Base-by-base conservation (phyloP, 179 eudicot species). In the Carnegiea gigantea region DNA sequence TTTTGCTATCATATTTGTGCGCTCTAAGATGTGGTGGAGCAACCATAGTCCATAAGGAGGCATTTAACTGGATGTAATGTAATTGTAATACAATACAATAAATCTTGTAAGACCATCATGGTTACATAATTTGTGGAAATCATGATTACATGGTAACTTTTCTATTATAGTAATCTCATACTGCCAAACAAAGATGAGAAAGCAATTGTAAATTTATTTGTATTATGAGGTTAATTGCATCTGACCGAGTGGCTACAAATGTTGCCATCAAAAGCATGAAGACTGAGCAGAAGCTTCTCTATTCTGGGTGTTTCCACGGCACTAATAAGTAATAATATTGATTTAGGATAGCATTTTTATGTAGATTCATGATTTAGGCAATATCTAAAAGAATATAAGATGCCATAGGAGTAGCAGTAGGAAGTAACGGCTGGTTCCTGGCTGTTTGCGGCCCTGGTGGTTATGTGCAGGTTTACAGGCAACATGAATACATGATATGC, bases 391-490 rank as follows among this genome's bases (percentile, higher is more conserved):
- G 44, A 51, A 49, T 57, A 64, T 7, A 9, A 62, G 11, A 78
- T 46, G 38, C 28, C 28, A 68, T 23, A 24, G 23, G 7, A n/a
- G 60, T 48, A 71, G 53, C 30, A 12, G 68, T 8, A 51, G 28
- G 36, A 72, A 76, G 43, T 80, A 26, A 79, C 54, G 68, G 76
- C 67, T 75, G 83, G 75, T 78, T 36, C 54, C 38, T 73, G 75
- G 79, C 70, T 78, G 77, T 73, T 53, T 78, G 64, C 51, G 40
- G 62, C 57, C 70, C 80, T 75, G 81, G 82, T 85, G 77, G 82
- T 82, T 84, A 82, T 82, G 87, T 82, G 85, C 78, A 78, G 78
- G 40, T 70, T 79, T 70, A 81, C 83, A 85, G 82, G 67, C 49
- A 44, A 26, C 82, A 57, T 57, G 62, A 57, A 57, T 20, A 18